Conservation (phyloP, 768 basidiomycete genomes). For the Asterophora parasitica region DNA sequence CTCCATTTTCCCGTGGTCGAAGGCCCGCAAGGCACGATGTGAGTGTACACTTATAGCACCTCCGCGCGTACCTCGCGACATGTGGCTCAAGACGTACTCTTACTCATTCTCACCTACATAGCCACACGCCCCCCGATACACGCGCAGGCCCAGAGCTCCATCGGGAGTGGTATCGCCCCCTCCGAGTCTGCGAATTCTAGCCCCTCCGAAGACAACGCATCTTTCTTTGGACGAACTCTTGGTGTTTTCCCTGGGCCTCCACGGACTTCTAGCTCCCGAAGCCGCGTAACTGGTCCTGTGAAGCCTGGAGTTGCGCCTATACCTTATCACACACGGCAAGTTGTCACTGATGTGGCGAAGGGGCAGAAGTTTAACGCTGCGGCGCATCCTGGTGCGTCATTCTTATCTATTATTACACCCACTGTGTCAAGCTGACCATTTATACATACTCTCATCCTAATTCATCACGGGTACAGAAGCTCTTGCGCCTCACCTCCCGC, state of each 20-base stretch:
- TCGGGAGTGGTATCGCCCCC: neutral
- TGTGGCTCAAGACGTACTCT: neutral
- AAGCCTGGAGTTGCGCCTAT: neutral
- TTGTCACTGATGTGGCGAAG: neutral
- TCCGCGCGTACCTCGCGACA: neutral
- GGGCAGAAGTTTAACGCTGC: conserved; percentile 3
- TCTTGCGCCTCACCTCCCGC: conserved; percentile 11
- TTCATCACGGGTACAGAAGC: neutral
- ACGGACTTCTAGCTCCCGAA: conserved; percentile 2
- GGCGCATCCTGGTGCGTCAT: conserved; percentile 5
- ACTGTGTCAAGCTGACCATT: conserved; percentile 7
- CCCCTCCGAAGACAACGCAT: neutral
- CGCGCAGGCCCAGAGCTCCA: neutral
- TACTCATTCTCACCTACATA: neutral
- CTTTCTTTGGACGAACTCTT: too few relatives aligned
- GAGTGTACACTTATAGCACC: neutral
- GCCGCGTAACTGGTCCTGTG: neutral
- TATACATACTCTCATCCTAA: conserved; percentile 3
- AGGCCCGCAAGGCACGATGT: neutral
- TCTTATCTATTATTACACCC: neutral
- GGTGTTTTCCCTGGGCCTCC: neutral
- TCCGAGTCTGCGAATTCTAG: neutral
- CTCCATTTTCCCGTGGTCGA: neutral
- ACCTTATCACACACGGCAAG: conserved; percentile 3
- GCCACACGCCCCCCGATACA: neutral